Conservation (phyloP, 2,329 filamentous ascomycete genomes). For the Neofusicoccum sp. region DNA sequence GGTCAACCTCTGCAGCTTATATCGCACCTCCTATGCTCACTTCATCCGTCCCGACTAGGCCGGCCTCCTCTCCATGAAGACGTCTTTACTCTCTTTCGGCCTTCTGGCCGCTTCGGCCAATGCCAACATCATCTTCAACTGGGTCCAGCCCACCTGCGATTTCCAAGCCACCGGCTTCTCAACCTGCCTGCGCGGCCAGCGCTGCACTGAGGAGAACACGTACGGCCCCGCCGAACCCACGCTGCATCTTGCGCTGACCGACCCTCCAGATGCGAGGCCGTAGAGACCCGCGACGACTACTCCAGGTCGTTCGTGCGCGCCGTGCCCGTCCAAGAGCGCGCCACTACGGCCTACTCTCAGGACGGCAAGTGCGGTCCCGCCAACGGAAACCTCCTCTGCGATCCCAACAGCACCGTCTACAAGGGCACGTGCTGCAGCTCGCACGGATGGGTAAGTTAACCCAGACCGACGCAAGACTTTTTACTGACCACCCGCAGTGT, state of each 20-base stretch:
- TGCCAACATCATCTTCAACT: slow-evolving; percentile 51
- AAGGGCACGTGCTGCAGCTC: slow-evolving; percentile 46
- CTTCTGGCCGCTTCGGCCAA: slow-evolving; percentile 33
- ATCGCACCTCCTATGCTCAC: slow-evolving; percentile 2
- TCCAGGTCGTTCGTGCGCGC: slow-evolving; percentile 28
- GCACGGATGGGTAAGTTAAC: slow-evolving; percentile 33
- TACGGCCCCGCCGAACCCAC: slow-evolving; percentile 23
- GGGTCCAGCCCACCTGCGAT: slow-evolving; percentile 47
- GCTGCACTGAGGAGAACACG: slow-evolving; percentile 36
- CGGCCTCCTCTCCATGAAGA: slow-evolving; percentile 11
- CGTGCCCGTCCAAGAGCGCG: slow-evolving; percentile 30
- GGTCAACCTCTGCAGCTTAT: not conserved
- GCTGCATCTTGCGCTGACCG: not conserved
- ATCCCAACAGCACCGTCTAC: slow-evolving; percentile 47
- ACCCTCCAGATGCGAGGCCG: not conserved
- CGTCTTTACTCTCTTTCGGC: slow-evolving; percentile 15
- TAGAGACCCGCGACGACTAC: slow-evolving; percentile 22
- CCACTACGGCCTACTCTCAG: slow-evolving; percentile 32
- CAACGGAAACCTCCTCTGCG: slow-evolving; percentile 40
- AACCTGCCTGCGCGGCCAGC: slow-evolving; percentile 39
- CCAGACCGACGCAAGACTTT: not conserved
- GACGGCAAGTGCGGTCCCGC: slow-evolving; percentile 42
- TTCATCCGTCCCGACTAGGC: slow-evolving; percentile 2
- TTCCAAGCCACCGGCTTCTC: slow-evolving; percentile 22
- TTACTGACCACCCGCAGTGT: slow-evolving; percentile 35